Percentiles rank a stretch among this genome's conserved stretches.
Conservation (phyloP, 225 moss, liverwort and hornwort species). For the Polytrichum formosum region DNA sequence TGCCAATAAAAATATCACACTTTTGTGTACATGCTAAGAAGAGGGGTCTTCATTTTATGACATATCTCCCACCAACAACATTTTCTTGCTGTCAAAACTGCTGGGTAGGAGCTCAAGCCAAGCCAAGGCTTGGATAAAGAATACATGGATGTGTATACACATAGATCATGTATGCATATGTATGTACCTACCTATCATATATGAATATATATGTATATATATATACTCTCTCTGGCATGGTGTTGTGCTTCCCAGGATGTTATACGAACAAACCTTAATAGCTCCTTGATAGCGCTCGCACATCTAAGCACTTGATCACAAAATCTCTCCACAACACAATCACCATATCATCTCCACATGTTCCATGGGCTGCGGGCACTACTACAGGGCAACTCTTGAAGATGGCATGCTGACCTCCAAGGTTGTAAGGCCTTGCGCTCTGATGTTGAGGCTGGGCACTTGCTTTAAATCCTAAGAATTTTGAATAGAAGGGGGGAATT, state of each 20-base stretch:
- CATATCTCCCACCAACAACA: background rate
- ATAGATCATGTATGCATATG: conserved; percentile 1
- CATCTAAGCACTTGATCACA: conserved; percentile 14
- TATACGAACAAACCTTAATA: conserved; percentile 13
- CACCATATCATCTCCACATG: conserved; percentile 1
- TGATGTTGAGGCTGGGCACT: conserved; percentile 9
- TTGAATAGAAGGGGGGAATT: conserved; percentile 13
- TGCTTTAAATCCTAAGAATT: conserved; percentile 9
- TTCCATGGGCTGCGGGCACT: conserved; percentile 2
- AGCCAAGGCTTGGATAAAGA: background rate
- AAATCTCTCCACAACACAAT: conserved; percentile 13
- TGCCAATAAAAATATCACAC: no score
- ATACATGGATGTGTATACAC: background rate
- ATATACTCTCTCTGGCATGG: conserved; percentile 6
- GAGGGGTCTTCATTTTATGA: background rate
- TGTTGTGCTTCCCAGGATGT: conserved; percentile 1
- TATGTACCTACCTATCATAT: background rate
- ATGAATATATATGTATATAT: background rate
- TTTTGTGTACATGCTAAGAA: no score
- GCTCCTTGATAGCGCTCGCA: conserved; percentile 5
- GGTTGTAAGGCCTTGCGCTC: conserved; percentile 25
- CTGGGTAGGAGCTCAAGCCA: background rate
- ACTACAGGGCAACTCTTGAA: conserved; percentile 27
- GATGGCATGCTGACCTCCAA: conserved; percentile 17
- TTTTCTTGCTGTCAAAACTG: background rate